These are phyloP conservation scores for Xerocomus brunneocitrinus DNA, from an alignment of 768 basidiomycete genomes.

Conservation along the genomic window DNA sequence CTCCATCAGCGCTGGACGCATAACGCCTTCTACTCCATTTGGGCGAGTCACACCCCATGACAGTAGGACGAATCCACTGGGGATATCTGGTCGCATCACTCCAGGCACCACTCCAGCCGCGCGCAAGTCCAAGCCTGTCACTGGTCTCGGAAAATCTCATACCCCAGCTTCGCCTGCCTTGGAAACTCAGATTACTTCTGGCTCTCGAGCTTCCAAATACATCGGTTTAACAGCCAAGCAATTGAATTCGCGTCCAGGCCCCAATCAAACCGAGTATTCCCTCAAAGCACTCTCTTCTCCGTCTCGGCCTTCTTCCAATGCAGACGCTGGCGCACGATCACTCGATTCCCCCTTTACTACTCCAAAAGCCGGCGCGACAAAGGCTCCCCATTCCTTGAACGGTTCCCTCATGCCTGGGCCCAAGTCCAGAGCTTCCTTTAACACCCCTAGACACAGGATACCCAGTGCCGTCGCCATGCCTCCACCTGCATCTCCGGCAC, in stretches of 20 bases:
- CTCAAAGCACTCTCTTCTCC: slow-evolving; percentile 33
- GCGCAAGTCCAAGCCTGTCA: slow-evolving; percentile 30
- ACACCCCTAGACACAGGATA: slow-evolving; percentile 59
- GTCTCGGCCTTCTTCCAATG: slow-evolving; percentile 34
- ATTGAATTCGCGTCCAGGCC: slow-evolving; percentile 44
- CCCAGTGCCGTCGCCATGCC: slow-evolving; percentile 80
- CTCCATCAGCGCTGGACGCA: slow-evolving; percentile 41
- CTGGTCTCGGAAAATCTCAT: slow-evolving; percentile 33
- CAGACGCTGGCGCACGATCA: slow-evolving; percentile 35
- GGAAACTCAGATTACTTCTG: slow-evolving; percentile 60
- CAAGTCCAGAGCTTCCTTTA: slow-evolving; percentile 33
- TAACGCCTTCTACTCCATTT: slow-evolving; percentile 51
- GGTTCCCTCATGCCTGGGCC: slow-evolving; percentile 15
- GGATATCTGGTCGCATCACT: slow-evolving; percentile 45
- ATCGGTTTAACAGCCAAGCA: slow-evolving; percentile 82
- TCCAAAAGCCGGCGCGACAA: slow-evolving; percentile 51
- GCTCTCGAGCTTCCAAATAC: slow-evolving; percentile 83
- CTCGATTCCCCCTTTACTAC: slow-evolving; percentile 60
- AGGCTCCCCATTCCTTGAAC: slow-evolving; percentile 9
- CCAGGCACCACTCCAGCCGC: slow-evolving; percentile 34
- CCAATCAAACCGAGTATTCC: slow-evolving; percentile 16
- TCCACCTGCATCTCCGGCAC: slow-evolving; percentile 63
- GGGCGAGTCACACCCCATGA: slow-evolving; percentile 40
- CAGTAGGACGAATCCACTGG: slow-evolving; percentile 24
- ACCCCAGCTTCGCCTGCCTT: slow-evolving; percentile 17